Evolutionary conservation across 768 basidiomycete species (phyloP).

Genomic region (Panaeolus papilionaceus): DNA sequence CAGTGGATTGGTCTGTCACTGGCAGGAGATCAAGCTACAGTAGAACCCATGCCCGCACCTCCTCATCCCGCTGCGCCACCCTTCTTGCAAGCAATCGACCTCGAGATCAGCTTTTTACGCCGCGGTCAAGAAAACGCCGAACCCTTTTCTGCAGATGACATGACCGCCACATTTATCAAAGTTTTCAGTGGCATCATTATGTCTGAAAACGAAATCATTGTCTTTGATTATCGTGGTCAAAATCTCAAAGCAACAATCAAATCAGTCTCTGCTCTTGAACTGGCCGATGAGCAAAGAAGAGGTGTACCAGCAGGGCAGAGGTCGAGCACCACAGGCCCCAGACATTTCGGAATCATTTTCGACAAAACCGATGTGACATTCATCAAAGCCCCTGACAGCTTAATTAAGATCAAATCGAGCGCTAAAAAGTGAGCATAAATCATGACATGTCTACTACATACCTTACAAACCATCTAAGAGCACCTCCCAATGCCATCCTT

Average conservation of each 20-base stretch:
- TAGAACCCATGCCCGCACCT: slow-evolving; percentile 65
- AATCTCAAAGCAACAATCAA: slow-evolving; percentile 77
- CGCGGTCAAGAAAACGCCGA: slow-evolving; percentile 61
- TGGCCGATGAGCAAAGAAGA: slow-evolving; percentile 64
- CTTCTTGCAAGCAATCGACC: slow-evolving; percentile 79
- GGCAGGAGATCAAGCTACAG: slow-evolving; percentile 74
- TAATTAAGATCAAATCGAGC: slow-evolving; percentile 91
- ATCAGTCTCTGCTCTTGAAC: slow-evolving; percentile 62
- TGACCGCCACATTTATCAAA: slow-evolving; percentile 74
- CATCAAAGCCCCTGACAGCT: slow-evolving; percentile 80
- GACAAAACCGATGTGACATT: slow-evolving; percentile 92
- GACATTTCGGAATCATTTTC: slow-evolving; percentile 78
- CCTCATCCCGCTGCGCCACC: slow-evolving; percentile 56
- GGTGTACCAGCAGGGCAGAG: slow-evolving; percentile 38
- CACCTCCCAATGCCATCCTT: slow-evolving; percentile 93
- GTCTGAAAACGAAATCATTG: slow-evolving; percentile 69
- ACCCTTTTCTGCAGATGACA: slow-evolving; percentile 89
- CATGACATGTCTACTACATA: slow-evolving; percentile 15
- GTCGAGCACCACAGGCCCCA: slow-evolving; percentile 21
- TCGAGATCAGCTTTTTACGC: slow-evolving; percentile 76
- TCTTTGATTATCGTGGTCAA: slow-evolving; percentile 90
- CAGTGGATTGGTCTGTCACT: slow-evolving; percentile 91
- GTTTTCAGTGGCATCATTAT: slow-evolving; percentile 79
- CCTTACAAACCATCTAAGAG: slow-evolving; percentile 46
- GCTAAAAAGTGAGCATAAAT: slow-evolving; percentile 73